Evolutionary conservation across 2,329 filamentous ascomycete genomes (phyloP).

Genomic region (Tympanopsis confertula): DNA sequence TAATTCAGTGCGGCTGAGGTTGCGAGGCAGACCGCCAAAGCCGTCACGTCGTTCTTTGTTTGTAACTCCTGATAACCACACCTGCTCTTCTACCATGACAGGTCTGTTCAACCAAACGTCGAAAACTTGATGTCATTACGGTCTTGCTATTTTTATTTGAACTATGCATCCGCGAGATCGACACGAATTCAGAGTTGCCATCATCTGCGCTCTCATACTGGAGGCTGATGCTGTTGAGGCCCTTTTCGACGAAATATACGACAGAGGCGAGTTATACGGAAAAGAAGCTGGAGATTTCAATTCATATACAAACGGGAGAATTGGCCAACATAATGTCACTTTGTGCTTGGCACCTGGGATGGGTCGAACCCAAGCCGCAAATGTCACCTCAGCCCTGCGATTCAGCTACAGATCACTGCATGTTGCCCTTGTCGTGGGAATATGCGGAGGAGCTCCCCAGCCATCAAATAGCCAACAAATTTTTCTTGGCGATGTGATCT

Average conservation of each 20-base stretch:
- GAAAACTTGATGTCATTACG: no score
- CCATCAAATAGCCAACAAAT: slow-evolving; percentile 4
- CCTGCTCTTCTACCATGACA: no score
- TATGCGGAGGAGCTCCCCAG: slow-evolving; percentile 25
- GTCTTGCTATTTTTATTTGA: no score
- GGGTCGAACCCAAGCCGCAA: slow-evolving; percentile 14
- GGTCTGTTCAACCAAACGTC: no score
- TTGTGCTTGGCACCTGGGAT: slow-evolving; percentile 13
- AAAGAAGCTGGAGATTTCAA: slow-evolving; percentile 13
- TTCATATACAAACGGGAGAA: slow-evolving; percentile 14
- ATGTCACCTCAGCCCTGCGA: slow-evolving; percentile 12
- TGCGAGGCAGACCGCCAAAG: no score
- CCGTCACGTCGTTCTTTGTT: no score
- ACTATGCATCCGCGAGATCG: not conserved
- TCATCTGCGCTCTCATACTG: slow-evolving; percentile 13
- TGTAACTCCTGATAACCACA: no score
- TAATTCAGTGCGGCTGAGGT: no score
- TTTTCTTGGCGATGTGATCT: slow-evolving; percentile 19
- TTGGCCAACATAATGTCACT: slow-evolving; percentile 14
- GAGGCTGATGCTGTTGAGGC: slow-evolving; percentile 11
- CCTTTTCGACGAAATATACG: slow-evolving; percentile 15
- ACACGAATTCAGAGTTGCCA: slow-evolving; percentile 9
- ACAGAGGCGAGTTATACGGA: slow-evolving; percentile 9
- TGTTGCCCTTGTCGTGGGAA: slow-evolving; percentile 22
- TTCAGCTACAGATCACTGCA: slow-evolving; percentile 19